A percentile compares a stretch with the other conserved stretches of the same genome.
phyloP scores from a whole-genome alignment of 768 basidiomycete species.

The Coprinopsis sp. region DNA sequence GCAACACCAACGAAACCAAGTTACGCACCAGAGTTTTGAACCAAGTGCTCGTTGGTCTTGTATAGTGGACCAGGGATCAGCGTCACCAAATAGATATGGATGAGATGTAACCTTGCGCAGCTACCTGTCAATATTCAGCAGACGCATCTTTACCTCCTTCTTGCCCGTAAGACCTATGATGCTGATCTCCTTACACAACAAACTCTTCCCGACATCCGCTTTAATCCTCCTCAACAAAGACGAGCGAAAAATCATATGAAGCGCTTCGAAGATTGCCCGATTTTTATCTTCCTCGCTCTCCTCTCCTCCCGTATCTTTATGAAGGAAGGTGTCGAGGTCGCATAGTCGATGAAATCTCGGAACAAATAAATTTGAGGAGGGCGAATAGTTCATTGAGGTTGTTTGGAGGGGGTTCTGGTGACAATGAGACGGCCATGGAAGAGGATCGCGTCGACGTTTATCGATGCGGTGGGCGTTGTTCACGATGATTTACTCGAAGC shows the following conservation, averaged over 20 bases:
- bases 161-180: constrained; percentile 96
- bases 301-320: constrained; percentile 70
- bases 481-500: constrained; percentile 96
- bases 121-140: constrained; percentile 99
- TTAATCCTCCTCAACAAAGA: constrained; percentile 94
- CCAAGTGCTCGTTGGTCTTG: constrained; percentile 94
- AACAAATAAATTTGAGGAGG: constrained; percentile 91
- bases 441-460: constrained; percentile 94
- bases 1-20: neutral
- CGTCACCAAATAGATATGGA: constrained; percentile 90
- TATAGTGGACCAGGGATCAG: constrained; percentile 98
- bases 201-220: constrained; percentile 92
- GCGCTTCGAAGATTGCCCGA: constrained; percentile 90
- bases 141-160: constrained; percentile 95
- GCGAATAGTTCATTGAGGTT: constrained; percentile 94
- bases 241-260: constrained; percentile 94
- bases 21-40: constrained; percentile 74
- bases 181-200: constrained; percentile 97
- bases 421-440: constrained; percentile 90
- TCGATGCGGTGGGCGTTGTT: constrained; percentile 99
- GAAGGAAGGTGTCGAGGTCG: constrained; percentile 92
- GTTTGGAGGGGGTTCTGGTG: constrained; percentile 93
- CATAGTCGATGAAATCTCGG: constrained; percentile 93
- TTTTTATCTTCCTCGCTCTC: constrained; percentile 79
- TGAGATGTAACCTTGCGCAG: constrained; percentile 86